phyloP scores from a whole-genome alignment of 345 rosid genomes.

The Citrus mangshanensis region DNA sequence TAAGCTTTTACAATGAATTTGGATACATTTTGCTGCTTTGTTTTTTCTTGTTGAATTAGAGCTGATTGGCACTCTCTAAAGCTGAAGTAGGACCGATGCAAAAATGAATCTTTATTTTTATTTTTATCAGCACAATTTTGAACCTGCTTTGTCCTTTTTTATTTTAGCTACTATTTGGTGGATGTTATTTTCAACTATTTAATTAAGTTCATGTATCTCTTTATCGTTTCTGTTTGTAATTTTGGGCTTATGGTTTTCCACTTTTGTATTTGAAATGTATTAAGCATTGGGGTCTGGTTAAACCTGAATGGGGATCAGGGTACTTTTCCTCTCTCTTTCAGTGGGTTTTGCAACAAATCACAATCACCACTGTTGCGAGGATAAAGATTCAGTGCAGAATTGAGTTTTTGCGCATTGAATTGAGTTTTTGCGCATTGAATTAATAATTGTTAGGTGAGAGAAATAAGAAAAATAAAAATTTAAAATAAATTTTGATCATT shows the following conservation, averaged over 20 bases:
- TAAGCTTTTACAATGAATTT: neutral
- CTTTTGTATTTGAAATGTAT: too few relatives aligned
- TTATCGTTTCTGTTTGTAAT: neutral
- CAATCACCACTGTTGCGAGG: too few relatives aligned
- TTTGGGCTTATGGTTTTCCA: neutral
- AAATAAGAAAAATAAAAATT: too few relatives aligned
- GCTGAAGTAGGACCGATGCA: conserved; percentile 2
- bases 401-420: too few relatives aligned
- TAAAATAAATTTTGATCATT: too few relatives aligned
- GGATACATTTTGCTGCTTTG: neutral
- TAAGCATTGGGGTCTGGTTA: too few relatives aligned
- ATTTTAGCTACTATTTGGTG: neutral
- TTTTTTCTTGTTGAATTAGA: neutral
- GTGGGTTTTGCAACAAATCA: too few relatives aligned
- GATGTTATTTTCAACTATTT: neutral
- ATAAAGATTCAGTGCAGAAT: accelerated
- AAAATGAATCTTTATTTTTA: neutral
- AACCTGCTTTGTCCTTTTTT: neutral
- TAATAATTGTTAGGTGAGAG: too few relatives aligned
- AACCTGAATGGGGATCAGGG: too few relatives aligned
- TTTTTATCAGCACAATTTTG: conserved; percentile 13
- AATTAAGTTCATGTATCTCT: neutral
- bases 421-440: too few relatives aligned
- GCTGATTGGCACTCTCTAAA: neutral
- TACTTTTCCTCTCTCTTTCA: too few relatives aligned